A percentile compares a stretch with the other conserved stretches of the same genome.
phyloP scores from a whole-genome alignment of 768 basidiomycete genomes.

The Tephrocybe sp. region DNA sequence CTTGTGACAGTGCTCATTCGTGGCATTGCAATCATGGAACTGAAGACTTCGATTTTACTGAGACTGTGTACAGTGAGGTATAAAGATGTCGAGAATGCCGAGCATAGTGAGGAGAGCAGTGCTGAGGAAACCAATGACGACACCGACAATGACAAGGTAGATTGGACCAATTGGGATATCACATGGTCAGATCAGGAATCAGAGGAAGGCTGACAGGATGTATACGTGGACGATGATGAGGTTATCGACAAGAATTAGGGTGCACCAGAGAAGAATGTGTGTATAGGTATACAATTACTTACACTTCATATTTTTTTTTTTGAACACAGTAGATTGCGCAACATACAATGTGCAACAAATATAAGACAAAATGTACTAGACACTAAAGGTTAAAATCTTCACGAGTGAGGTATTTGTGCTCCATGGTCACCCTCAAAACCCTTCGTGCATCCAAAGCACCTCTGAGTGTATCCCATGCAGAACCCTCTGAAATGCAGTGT shows the following conservation, averaged over 20 bases:
- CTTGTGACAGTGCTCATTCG: constrained; percentile 4
- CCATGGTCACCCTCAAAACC: not conserved
- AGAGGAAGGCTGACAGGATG: not conserved
- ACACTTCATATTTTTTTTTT: no score
- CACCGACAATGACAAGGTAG: not conserved
- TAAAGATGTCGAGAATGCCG: not conserved
- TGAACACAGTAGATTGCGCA: no score
- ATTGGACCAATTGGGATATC: not conserved
- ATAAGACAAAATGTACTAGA: no score
- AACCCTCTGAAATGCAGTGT: not conserved
- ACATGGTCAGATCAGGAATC: no score
- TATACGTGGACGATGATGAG: no score
- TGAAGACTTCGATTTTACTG: not conserved
- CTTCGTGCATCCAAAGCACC: not conserved
- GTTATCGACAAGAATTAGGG: no score
- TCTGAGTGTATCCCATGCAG: not conserved
- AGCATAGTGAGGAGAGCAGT: not conserved
- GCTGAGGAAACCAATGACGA: not conserved
- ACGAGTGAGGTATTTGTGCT: not conserved
- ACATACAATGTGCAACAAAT: no score
- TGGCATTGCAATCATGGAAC: constrained; percentile 1
- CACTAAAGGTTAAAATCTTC: no score
- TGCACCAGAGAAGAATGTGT: no score
- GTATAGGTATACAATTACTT: no score
- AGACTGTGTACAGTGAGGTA: not conserved